These are phyloP conservation scores for Ogataea paradorogensis DNA, from an alignment of 805 yeast species.

Conservation along the genomic window DNA sequence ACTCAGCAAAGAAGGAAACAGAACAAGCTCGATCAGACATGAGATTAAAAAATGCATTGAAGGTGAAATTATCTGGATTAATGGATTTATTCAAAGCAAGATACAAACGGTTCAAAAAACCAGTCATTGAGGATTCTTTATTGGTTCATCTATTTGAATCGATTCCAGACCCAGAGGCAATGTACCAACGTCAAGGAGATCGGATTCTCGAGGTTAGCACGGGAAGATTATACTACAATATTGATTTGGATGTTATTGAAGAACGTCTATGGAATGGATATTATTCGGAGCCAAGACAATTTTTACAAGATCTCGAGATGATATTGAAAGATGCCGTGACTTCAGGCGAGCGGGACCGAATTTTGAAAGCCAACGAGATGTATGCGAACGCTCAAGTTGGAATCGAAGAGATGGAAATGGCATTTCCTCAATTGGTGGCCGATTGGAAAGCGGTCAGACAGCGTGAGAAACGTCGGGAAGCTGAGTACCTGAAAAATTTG, in stretches of 20 bases:
- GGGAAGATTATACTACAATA: constrained; percentile 71
- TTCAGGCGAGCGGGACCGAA: constrained; percentile 78
- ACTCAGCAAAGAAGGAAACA: constrained; percentile 38
- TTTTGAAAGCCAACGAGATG: constrained; percentile 87
- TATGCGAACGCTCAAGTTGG: constrained; percentile 94
- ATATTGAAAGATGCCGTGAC: constrained; percentile 75
- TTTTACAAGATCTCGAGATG: constrained; percentile 77
- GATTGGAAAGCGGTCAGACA: constrained; percentile 73
- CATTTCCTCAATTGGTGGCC: constrained; percentile 60
- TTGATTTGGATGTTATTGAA: constrained; percentile 91
- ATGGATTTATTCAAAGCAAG: constrained; percentile 88
- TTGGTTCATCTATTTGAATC: constrained; percentile 79
- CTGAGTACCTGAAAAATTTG: constrained; percentile 38
- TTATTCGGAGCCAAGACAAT: constrained; percentile 90
- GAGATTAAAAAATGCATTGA: constrained; percentile 77
- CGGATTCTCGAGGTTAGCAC: constrained; percentile 80
- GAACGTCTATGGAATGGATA: constrained; percentile 96
- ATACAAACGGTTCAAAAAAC: constrained; percentile 87
- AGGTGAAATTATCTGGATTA: constrained; percentile 78
- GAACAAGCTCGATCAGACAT: constrained; percentile 52
- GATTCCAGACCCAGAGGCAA: constrained; percentile 33
- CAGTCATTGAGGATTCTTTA: constrained; percentile 75
- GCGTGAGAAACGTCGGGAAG: constrained; percentile 59
- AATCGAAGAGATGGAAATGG: constrained; percentile 75
- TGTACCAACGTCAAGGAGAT: constrained; percentile 54